Evolutionary conservation across 805 yeast genomes (phyloP).

Genomic region (Maudiozyma serrabonitensis): DNA sequence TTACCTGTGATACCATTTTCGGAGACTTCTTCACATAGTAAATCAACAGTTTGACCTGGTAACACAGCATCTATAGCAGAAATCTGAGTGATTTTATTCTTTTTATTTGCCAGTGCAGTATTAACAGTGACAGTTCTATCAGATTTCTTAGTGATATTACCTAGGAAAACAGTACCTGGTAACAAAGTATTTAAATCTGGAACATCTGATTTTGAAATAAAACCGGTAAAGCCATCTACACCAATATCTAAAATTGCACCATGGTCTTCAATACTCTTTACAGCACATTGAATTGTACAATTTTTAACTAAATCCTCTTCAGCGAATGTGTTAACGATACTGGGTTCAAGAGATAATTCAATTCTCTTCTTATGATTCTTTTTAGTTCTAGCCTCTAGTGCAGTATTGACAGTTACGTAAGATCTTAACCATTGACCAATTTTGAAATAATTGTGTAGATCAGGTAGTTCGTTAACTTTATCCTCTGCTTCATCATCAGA

Average conservation of each 20-base stretch:
- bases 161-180: slow-evolving; percentile 63
- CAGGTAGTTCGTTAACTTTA: slow-evolving; percentile 41
- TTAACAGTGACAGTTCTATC: slow-evolving; percentile 43
- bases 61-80: slow-evolving; percentile 70
- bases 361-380: slow-evolving; percentile 48
- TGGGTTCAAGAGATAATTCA: slow-evolving; percentile 66
- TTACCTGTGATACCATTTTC: slow-evolving; percentile 60
- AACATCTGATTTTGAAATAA: slow-evolving; percentile 64
- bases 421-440: slow-evolving; percentile 87
- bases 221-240: slow-evolving; percentile 47
- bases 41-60: slow-evolving; percentile 79
- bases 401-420: slow-evolving; percentile 47
- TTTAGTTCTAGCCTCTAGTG: slow-evolving; percentile 31
- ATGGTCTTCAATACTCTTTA: slow-evolving; percentile 81
- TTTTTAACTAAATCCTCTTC: slow-evolving; percentile 61
- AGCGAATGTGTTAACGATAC: slow-evolving; percentile 53
- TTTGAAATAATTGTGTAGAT: slow-evolving; percentile 42
- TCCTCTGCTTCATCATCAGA: slow-evolving; percentile 21
- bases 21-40: slow-evolving; percentile 50
- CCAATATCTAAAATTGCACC: slow-evolving; percentile 78
- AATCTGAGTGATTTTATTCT: slow-evolving; percentile 41
- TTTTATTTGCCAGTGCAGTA: slow-evolving; percentile 38
- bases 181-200: slow-evolving; percentile 31
- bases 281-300: slow-evolving; percentile 58
- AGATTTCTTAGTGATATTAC: slow-evolving; percentile 42